Conservation (phyloP, 2,329 filamentous ascomycete species). For the Talaromyces piceae region DNA sequence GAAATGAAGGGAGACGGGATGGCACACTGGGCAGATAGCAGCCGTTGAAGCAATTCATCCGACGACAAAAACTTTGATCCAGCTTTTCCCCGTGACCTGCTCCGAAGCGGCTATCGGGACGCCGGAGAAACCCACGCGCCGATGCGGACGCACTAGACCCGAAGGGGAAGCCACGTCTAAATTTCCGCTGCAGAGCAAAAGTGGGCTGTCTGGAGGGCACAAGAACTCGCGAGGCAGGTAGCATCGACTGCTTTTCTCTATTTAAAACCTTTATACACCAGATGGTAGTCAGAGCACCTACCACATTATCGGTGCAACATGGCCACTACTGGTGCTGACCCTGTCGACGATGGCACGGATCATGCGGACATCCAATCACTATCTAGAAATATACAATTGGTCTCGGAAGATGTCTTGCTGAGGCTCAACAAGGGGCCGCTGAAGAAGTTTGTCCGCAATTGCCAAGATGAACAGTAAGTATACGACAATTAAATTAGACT, state of each 20-base stretch:
- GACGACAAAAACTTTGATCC: conserved; percentile 31
- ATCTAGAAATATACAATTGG: conserved; percentile 26
- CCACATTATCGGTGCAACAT: conserved; percentile 13
- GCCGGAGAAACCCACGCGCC: conserved; percentile 11
- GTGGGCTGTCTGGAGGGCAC: conserved; percentile 4
- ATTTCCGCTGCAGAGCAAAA: conserved; percentile 19
- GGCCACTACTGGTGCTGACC: conserved; percentile 15
- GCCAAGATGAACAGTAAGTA: conserved; percentile 27
- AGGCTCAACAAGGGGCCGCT: conserved; percentile 30
- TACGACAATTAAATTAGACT: background rate
- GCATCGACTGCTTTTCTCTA: background rate
- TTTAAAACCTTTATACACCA: background rate
- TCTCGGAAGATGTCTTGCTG: conserved; percentile 27
- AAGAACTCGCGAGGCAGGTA: background rate
- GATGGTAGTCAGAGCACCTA: background rate
- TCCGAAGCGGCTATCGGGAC: background rate
- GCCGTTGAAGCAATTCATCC: background rate
- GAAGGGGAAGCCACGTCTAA: conserved; percentile 17
- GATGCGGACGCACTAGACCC: conserved; percentile 5
- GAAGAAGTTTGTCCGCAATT: conserved; percentile 25
- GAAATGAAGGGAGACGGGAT: background rate
- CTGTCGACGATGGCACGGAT: conserved; percentile 11
- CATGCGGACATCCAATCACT: conserved; percentile 17
- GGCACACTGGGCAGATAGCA: background rate
- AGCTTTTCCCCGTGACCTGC: conserved; percentile 20